A percentile compares a stretch with the other conserved stretches of the same genome.
phyloP scores from a whole-genome alignment of 331 rosid species.

The Arachis monticola region DNA sequence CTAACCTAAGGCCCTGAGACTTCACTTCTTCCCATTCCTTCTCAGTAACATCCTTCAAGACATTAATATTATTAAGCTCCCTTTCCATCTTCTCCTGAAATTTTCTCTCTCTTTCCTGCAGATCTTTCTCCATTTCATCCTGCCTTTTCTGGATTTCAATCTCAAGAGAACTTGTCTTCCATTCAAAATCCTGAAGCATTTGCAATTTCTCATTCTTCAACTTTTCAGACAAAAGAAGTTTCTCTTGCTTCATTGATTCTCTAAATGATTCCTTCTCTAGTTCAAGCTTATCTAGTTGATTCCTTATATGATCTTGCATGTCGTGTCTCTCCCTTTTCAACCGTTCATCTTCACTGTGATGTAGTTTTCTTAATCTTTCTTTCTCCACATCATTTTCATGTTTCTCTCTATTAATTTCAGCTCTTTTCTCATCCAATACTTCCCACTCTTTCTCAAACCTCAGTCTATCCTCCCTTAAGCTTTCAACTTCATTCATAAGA shows the following conservation, averaged over 20 bases:
- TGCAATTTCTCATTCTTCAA: constrained; percentile 56
- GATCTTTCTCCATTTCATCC: constrained; percentile 61
- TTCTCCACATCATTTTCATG: constrained; percentile 60
- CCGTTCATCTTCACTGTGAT: constrained; percentile 61
- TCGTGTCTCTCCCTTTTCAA: constrained; percentile 65
- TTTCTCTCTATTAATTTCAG: constrained; percentile 55
- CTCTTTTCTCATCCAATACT: constrained; percentile 73
- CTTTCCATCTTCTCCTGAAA: constrained; percentile 76
- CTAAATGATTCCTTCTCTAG: constrained; percentile 74
- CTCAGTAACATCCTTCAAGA: constrained; percentile 61
- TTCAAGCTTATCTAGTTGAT: constrained; percentile 73
- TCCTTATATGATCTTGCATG: constrained; percentile 55
- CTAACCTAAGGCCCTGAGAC: constrained; percentile 55
- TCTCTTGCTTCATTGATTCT: constrained; percentile 60
- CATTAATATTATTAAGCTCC: constrained; percentile 56
- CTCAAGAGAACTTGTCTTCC: constrained; percentile 64
- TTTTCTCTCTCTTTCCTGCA: constrained; percentile 61
- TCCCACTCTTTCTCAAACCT: constrained; percentile 93
- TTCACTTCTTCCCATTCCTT: constrained; percentile 71
- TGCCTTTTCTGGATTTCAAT: constrained; percentile 57
- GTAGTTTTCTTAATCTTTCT: constrained; percentile 60
- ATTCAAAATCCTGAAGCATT: constrained; percentile 72
- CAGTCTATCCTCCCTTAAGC: constrained; percentile 73
- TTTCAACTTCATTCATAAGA: constrained; percentile 64
- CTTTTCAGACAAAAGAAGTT: constrained; percentile 60